Percentiles rank a stretch among this genome's conserved stretches.
Conservation (phyloP, 495 filamentous ascomycete species). For the Pyronema omphalodes region DNA sequence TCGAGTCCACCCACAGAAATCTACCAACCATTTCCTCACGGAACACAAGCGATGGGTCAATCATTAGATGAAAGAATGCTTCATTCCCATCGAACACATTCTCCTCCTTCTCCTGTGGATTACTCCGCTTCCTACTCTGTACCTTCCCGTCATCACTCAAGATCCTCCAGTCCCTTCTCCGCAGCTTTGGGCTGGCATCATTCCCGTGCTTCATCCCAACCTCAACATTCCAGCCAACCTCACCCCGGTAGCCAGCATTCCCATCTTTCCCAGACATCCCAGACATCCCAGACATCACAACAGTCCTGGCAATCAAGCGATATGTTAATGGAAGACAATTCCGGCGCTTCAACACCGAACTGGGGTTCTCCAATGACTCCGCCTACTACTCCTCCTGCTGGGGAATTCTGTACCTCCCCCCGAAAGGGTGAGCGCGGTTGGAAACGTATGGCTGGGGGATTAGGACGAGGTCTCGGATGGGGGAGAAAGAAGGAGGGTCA, state of each 20-base stretch:
- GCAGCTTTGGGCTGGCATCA: slow-evolving; percentile 14
- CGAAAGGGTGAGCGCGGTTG: slow-evolving; percentile 35
- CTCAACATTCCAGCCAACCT: slow-evolving; percentile 7
- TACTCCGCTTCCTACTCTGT: slow-evolving; percentile 24
- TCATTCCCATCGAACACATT: slow-evolving; percentile 18
- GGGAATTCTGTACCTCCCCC: slow-evolving; percentile 33
- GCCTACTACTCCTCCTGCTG: slow-evolving; percentile 63
- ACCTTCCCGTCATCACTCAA: slow-evolving; percentile 11
- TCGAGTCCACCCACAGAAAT: no score
- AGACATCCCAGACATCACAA: not conserved
- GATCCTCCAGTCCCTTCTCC: slow-evolving; percentile 19
- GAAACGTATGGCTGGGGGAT: slow-evolving; percentile 70
- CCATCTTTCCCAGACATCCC: not conserved
- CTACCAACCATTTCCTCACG: no score
- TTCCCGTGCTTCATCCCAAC: slow-evolving; percentile 10
- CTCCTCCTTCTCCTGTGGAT: slow-evolving; percentile 18
- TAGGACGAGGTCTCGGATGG: slow-evolving; percentile 27
- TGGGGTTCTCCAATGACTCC: slow-evolving; percentile 67
- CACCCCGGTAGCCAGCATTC: slow-evolving; percentile 11
- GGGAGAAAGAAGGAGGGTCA: slow-evolving; percentile 16
- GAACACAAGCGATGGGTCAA: no score
- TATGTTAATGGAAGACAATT: slow-evolving; percentile 24
- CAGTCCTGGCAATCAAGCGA: slow-evolving; percentile 33
- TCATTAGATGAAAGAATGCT: slow-evolving; percentile 26
- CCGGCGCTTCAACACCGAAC: slow-evolving; percentile 32